Conservation (phyloP, 306 rosid species). For the Casuarina cunninghamiana region DNA sequence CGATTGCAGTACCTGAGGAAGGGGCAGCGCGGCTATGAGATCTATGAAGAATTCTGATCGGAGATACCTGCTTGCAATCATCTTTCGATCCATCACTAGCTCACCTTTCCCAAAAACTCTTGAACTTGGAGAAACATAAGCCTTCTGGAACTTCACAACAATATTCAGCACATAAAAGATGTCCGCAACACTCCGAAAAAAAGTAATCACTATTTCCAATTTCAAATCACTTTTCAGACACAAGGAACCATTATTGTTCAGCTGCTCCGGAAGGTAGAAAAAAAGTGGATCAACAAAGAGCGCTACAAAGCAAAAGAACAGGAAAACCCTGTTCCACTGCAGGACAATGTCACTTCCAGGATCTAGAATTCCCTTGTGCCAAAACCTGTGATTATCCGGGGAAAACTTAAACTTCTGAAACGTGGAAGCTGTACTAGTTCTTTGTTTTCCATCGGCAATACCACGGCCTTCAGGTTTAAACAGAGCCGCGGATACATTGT, state of each 20-base stretch:
- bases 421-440: slow-evolving; percentile 23
- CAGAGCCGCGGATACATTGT: slow-evolving; percentile 34
- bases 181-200: slow-evolving; percentile 78
- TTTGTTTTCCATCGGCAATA: slow-evolving; percentile 33
- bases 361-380: slow-evolving; percentile 63
- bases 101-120: slow-evolving; percentile 92
- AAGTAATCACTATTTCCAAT: slow-evolving; percentile 68
- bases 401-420: slow-evolving; percentile 52
- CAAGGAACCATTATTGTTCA: slow-evolving; percentile 38
- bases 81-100: neutral
- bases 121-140: slow-evolving; percentile 76
- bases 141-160: slow-evolving; percentile 72
- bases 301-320: too few relatives aligned
- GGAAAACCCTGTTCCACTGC: slow-evolving; percentile 75
- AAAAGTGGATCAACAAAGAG: slow-evolving; percentile 44
- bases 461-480: slow-evolving; percentile 35
- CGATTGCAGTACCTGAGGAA: slow-evolving; percentile 73
- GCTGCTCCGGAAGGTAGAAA: slow-evolving; percentile 77
- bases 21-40: slow-evolving; percentile 78
- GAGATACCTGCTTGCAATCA: slow-evolving; percentile 65
- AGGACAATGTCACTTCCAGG: slow-evolving; percentile 75
- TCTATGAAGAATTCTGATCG: slow-evolving; percentile 73
- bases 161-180: slow-evolving; percentile 66
- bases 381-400: slow-evolving; percentile 44
- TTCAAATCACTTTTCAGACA: slow-evolving; percentile 76